phyloP scores from a whole-genome alignment of 495 filamentous ascomycete genomes.

The Barbatosphaeria neglecta region DNA sequence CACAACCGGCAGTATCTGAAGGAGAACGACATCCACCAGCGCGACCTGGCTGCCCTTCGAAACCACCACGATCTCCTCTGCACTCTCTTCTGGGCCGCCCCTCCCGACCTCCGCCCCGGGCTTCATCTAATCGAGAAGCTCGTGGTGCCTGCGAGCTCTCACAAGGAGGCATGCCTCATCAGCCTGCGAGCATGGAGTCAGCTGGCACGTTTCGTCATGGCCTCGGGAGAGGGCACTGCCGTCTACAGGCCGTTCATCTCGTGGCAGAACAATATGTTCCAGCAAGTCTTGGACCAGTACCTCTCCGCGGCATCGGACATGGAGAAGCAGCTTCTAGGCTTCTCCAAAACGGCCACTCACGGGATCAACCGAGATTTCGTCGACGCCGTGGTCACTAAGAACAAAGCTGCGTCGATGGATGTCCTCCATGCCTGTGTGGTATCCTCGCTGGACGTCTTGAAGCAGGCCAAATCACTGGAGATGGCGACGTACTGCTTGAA shows the following conservation, averaged over 20 bases:
- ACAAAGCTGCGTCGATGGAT: slow-evolving; percentile 34
- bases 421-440: slow-evolving; percentile 27
- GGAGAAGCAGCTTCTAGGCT: slow-evolving; percentile 29
- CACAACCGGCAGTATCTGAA: slow-evolving; percentile 80
- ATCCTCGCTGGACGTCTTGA: slow-evolving; percentile 28
- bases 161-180: slow-evolving; percentile 75
- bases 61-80: slow-evolving; percentile 93
- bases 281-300: slow-evolving; percentile 37
- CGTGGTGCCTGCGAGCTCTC: slow-evolving; percentile 66
- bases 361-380: slow-evolving; percentile 24
- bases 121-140: slow-evolving; percentile 62
- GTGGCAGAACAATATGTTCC: slow-evolving; percentile 54
- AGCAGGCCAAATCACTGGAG: slow-evolving; percentile 21
- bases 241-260: slow-evolving; percentile 47
- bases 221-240: slow-evolving; percentile 38
- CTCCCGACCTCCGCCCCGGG: slow-evolving; percentile 55
- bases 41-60: slow-evolving; percentile 72
- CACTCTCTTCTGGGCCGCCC: slow-evolving; percentile 78
- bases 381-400: slow-evolving; percentile 28
- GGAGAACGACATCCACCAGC: slow-evolving; percentile 58
- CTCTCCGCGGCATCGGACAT: slow-evolving; percentile 36
- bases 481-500: slow-evolving; percentile 25
- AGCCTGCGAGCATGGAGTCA: slow-evolving; percentile 73
- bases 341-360: slow-evolving; percentile 22
- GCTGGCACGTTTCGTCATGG: slow-evolving; percentile 64